These are phyloP conservation scores for Dentiscutata heterogama DNA, from an alignment of 371 early-diverging fungal species.

Conservation along the genomic window DNA sequence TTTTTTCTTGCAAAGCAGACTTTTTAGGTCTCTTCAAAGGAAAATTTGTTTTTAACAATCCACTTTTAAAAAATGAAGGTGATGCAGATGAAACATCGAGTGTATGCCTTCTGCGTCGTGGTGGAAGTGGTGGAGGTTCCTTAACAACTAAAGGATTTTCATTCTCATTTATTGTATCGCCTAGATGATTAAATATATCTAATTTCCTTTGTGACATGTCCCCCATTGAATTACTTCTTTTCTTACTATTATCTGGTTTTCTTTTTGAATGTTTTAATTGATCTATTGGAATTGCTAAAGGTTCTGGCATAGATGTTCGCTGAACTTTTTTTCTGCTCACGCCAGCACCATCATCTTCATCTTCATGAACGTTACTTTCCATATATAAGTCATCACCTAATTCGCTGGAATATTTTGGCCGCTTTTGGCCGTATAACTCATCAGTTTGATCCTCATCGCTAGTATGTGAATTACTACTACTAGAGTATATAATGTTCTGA, in stretches of 20 bases:
- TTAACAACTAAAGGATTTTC: not conserved
- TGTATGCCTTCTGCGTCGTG: constrained; percentile 8
- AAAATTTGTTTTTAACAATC: not conserved
- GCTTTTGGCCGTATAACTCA: not conserved
- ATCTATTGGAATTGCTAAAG: not conserved
- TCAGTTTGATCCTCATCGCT: not conserved
- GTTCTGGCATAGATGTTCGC: not conserved
- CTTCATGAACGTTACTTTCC: not conserved
- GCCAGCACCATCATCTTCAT: not conserved
- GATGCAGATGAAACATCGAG: not conserved
- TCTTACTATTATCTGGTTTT: not conserved
- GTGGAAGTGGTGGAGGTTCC: constrained; percentile 18
- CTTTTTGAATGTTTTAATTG: not conserved
- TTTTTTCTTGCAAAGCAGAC: not conserved
- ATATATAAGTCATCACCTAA: not conserved
- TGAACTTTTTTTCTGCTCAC: not conserved
- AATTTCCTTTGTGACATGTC: not conserved
- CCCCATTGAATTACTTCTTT: constrained; percentile 12
- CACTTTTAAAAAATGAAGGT: constrained; percentile 12
- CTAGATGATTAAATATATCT: not conserved
- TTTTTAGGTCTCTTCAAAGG: not conserved
- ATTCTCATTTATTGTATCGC: not conserved
- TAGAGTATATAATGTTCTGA: not conserved
- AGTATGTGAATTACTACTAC: constrained; percentile 7
- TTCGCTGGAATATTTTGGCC: not conserved